Conservation (phyloP, 2,329 filamentous ascomycete species). For the Xylaria sp. region DNA sequence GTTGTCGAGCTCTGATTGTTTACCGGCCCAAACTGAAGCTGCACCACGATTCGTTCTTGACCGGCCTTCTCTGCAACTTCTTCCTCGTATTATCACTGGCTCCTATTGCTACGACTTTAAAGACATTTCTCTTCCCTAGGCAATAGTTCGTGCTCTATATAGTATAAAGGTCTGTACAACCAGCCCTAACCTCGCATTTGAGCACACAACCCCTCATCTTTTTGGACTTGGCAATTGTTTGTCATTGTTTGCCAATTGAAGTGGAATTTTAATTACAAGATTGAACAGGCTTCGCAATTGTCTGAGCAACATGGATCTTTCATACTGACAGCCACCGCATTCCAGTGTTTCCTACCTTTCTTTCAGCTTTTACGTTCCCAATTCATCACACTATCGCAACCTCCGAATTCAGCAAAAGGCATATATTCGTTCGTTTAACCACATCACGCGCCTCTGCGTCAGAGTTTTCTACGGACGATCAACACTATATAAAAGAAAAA, state of each 20-base stretch:
- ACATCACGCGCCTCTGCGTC: background rate
- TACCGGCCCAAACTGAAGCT: slow-evolving; percentile 39
- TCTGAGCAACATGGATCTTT: slow-evolving; percentile 28
- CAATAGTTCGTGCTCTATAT: slow-evolving; percentile 20
- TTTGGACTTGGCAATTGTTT: background rate
- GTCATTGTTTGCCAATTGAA: background rate
- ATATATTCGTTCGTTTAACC: slow-evolving; percentile 20
- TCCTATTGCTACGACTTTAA: slow-evolving; percentile 19
- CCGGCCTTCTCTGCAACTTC: slow-evolving; percentile 24
- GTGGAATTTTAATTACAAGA: slow-evolving; percentile 12
- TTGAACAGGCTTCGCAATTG: slow-evolving; percentile 14
- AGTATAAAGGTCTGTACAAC: slow-evolving; percentile 30
- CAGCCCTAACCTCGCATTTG: slow-evolving; percentile 5
- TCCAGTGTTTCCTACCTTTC: slow-evolving; percentile 40
- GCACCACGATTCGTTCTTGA: slow-evolving; percentile 16
- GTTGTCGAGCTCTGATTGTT: slow-evolving; percentile 41
- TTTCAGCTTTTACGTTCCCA: slow-evolving; percentile 34
- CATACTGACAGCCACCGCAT: slow-evolving; percentile 42
- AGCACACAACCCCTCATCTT: slow-evolving; percentile 20
- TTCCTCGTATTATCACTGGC: slow-evolving; percentile 21
- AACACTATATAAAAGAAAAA: slow-evolving; percentile 43
- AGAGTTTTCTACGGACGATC: background rate
- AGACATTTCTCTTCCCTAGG: slow-evolving; percentile 13
- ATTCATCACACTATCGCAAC: slow-evolving; percentile 25
- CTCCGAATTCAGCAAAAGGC: slow-evolving; percentile 32